These are phyloP conservation scores for Huntiella decipiens DNA, from an alignment of 2,329 filamentous ascomycete species.

Conservation along the genomic window DNA sequence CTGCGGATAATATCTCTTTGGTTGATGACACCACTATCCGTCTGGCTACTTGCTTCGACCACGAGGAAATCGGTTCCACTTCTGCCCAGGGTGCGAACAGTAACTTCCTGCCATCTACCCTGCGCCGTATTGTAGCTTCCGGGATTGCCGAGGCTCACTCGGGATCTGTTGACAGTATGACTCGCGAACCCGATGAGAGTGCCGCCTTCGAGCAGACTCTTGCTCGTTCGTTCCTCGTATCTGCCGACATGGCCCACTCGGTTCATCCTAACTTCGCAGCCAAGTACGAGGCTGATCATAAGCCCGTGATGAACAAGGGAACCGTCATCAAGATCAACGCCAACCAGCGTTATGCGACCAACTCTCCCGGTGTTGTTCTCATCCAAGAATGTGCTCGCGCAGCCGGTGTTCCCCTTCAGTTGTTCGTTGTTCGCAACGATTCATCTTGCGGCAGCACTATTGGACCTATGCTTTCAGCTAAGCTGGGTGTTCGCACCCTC, in stretches of 20 bases:
- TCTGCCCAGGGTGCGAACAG: constrained; percentile 89
- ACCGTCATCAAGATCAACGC: constrained; percentile 97
- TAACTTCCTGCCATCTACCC: constrained; percentile 71
- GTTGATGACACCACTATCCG: constrained; percentile 66
- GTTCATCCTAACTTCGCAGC: constrained; percentile 85
- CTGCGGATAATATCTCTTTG: constrained; percentile 43
- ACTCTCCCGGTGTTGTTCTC: constrained; percentile 84
- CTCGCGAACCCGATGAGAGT: constrained; percentile 40
- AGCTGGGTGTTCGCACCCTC: constrained; percentile 69
- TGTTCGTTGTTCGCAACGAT: constrained; percentile 94
- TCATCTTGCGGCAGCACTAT: constrained; percentile 90
- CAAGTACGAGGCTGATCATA: constrained; percentile 83
- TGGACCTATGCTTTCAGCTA: constrained; percentile 84
- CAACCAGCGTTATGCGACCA: constrained; percentile 91
- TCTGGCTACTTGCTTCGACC: constrained; percentile 86
- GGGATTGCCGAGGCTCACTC: constrained; percentile 34
- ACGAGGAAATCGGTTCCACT: constrained; percentile 88
- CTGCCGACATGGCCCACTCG: constrained; percentile 93
- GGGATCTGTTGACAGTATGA: constrained; percentile 37
- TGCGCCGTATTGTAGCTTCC: constrained; percentile 64
- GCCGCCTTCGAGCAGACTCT: constrained; percentile 90
- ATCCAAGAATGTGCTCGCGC: constrained; percentile 67
- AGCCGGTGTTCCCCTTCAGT: constrained; percentile 66
- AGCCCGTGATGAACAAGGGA: constrained; percentile 89
- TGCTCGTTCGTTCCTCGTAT: constrained; percentile 78